Percentiles rank a stretch among this genome's conserved stretches.
These are phyloP conservation scores for Eucalyptus brandiana DNA, from an alignment of 345 rosid genomes.

Conservation along the genomic window DNA sequence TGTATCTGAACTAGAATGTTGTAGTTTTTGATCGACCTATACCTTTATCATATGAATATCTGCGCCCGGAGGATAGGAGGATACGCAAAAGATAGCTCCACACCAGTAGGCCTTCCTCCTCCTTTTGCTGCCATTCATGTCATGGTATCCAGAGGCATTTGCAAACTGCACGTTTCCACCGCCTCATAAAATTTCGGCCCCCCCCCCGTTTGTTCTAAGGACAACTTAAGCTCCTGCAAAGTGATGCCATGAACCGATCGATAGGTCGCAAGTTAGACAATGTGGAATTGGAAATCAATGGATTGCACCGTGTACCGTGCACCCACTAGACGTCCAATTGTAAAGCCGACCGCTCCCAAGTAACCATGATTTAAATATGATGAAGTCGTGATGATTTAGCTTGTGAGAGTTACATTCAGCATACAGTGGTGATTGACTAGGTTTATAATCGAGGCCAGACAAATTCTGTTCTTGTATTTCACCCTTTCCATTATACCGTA, in stretches of 20 bases:
- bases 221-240: neutral
- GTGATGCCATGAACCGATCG: neutral
- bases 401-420: neutral
- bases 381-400: neutral
- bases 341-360: neutral
- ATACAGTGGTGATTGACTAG: neutral
- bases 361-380: neutral
- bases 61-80: neutral
- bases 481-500: neutral
- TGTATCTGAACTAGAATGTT: neutral
- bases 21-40: neutral
- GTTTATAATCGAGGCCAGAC: neutral
- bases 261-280: neutral
- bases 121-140: neutral
- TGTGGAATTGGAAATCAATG: neutral
- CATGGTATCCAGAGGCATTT: neutral
- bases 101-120: neutral
- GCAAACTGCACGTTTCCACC: neutral
- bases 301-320: neutral
- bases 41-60: neutral
- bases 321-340: neutral
- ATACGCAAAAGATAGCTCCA: neutral
- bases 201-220: neutral
- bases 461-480: neutral
- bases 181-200: neutral